Percentiles rank a stretch among this genome's conserved stretches.
Conservation (phyloP, 192 early-diverging fungal genomes). For the Coemansia sp. region DNA sequence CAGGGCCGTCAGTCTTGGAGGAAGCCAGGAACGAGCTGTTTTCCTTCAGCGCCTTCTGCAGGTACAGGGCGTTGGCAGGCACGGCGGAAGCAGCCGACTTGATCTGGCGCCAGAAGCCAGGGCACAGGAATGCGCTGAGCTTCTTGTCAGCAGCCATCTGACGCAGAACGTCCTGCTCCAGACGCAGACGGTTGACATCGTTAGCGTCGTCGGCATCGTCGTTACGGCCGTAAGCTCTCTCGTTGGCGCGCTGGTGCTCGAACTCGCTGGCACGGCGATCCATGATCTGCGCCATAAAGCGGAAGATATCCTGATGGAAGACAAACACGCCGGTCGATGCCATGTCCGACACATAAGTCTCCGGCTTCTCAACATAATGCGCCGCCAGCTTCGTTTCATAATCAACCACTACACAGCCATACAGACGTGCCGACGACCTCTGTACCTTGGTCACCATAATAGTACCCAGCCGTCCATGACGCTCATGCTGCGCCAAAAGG, state of each 20-base stretch:
- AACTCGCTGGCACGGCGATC: slow-evolving; percentile 60
- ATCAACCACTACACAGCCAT: slow-evolving; percentile 92
- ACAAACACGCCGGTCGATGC: slow-evolving; percentile 96
- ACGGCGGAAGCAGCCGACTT: slow-evolving; percentile 94
- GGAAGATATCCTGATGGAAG: slow-evolving; percentile 87
- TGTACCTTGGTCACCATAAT: slow-evolving; percentile 87
- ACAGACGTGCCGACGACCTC: slow-evolving; percentile 78
- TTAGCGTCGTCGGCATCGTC: slow-evolving; percentile 44
- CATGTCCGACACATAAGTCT: slow-evolving; percentile 90
- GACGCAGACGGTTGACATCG: slow-evolving; percentile 67
- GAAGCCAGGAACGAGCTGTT: slow-evolving; percentile 58
- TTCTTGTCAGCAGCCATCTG: slow-evolving; percentile 78
- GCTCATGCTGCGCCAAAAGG: slow-evolving; percentile 82
- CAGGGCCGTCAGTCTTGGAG: slow-evolving; percentile 57
- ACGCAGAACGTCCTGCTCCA: slow-evolving; percentile 93
- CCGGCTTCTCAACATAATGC: slow-evolving; percentile 99
- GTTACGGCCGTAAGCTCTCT: slow-evolving; percentile 53
- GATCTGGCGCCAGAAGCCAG: slow-evolving; percentile 95
- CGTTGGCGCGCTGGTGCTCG: slow-evolving; percentile 57
- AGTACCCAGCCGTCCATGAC: slow-evolving; percentile 80
- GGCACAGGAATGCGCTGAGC: slow-evolving; percentile 83
- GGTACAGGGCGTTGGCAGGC: slow-evolving; percentile 88
- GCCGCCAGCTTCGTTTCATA: slow-evolving; percentile 84
- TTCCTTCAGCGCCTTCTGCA: slow-evolving; percentile 78
- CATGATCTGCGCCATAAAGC: slow-evolving; percentile 77